Evolutionary conservation across 371 early-diverging fungal species (phyloP), one percentile per base, ranked within the genome.

Genomic region (Gilbertella persicaria): DNA sequence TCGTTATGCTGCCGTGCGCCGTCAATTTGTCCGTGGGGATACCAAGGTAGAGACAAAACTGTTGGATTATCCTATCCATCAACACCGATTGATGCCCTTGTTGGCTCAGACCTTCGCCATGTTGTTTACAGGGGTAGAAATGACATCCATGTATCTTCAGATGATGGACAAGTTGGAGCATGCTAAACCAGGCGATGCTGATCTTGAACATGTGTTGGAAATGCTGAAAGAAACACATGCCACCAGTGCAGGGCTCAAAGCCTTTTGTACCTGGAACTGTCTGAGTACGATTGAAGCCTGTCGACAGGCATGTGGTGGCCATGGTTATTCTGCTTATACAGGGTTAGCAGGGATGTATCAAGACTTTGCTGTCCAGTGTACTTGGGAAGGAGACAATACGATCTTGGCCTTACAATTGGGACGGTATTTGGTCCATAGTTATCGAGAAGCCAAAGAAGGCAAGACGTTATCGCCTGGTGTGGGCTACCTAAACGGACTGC

Each of bases 341-440:
- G 96, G 94, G 0, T 81, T 95, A 28, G 87, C 95, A 40, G 81
- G 81, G 33, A 85, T 91, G 66, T 92, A 92, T 73, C 80, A 85
- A 53, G 93, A 94, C 71, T 95, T 94, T 75, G 92, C 93, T 28
- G 94, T 94, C 23, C 94, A 94, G 62, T 93, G 94, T 73, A 93
- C 95, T 37, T 93, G 94, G 95, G 95, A 91, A 65, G 91, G 91
- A 56, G 92, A 91, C 73, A 94, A 94, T 69, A 94, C 94, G 47
- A 91, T 95, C 47, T 73, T 94, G 67, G 90, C 93, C 1, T 82
- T 94, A 46, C 96, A 95, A 62, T 79, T 90, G 23, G 95, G 94
- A 29, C 87, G 96, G 51, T 95, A 92, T 62, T 76, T 95, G 53
- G 86, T 95, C 50, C 73, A 80, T 55, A 87, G 89, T 44, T 91